Conservation (phyloP, 805 yeast species). For the Starmera dryadoides region DNA sequence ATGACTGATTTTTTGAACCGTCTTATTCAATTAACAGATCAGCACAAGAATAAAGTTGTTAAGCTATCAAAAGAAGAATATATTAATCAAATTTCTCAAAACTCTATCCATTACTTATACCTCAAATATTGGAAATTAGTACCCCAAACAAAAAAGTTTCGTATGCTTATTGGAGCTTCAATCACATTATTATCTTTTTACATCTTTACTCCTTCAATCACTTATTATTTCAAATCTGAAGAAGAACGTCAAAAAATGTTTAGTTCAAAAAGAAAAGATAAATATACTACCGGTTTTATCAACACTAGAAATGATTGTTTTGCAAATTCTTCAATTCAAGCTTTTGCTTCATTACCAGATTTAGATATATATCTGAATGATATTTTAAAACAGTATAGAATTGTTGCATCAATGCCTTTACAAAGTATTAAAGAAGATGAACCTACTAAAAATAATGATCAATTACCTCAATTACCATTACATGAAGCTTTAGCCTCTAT, state of each 20-base stretch:
- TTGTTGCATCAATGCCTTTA: constrained; percentile 5
- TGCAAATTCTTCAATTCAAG: constrained; percentile 85
- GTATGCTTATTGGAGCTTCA: constrained; percentile 18
- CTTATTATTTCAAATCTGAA: constrained; percentile 10
- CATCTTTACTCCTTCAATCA: constrained; percentile 23
- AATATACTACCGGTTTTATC: constrained; percentile 72
- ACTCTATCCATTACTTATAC: constrained; percentile 9
- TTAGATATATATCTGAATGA: constrained; percentile 48
- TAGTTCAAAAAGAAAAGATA: constrained; percentile 54
- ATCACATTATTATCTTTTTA: constrained; percentile 20
- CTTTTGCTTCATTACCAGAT: constrained; percentile 55
- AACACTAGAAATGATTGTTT: constrained; percentile 87
- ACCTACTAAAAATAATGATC: neutral
- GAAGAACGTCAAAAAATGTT: constrained; percentile 20
- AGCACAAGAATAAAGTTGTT: no score
- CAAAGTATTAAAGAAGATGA: constrained; percentile 4
- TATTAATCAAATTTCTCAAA: constrained; percentile 7
- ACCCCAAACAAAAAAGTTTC: constrained; percentile 5
- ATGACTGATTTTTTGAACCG: no score
- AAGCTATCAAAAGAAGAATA: constrained; percentile 7
- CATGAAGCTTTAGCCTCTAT: constrained; percentile 51
- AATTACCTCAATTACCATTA: constrained; percentile 36
- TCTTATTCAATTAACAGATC: no score
- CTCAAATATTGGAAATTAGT: constrained; percentile 17
- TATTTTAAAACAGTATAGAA: constrained; percentile 17